These are phyloP conservation scores for Didymella glomerata DNA, from an alignment of 2,329 filamentous ascomycete species.

Conservation along the genomic window DNA sequence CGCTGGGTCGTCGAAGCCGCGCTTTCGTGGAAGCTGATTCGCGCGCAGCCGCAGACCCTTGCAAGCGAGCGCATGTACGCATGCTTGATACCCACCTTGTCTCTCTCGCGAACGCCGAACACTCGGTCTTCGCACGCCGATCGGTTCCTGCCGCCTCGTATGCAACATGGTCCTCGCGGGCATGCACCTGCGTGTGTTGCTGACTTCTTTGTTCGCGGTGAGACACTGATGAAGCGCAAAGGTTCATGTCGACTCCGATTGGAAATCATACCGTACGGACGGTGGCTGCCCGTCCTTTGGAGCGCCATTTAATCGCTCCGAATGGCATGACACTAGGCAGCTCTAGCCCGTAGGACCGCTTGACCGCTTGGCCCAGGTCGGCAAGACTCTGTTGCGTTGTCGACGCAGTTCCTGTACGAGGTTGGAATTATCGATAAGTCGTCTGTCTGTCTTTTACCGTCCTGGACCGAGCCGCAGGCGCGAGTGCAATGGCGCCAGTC, in stretches of 20 bases:
- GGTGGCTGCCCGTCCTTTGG: not conserved
- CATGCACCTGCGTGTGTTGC: not conserved
- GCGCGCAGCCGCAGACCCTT: conserved; percentile 13
- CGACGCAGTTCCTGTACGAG: conserved; percentile 14
- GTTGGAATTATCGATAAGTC: conserved; percentile 12
- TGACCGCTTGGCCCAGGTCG: conserved; percentile 10
- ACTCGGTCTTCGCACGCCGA: conserved; percentile 7
- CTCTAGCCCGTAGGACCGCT: conserved; percentile 8
- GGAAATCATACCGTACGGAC: not conserved
- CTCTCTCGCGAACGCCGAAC: conserved; percentile 12
- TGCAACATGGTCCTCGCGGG: not conserved
- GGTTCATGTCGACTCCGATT: not conserved
- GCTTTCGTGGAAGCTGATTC: conserved; percentile 1
- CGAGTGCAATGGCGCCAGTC: conserved; percentile 8
- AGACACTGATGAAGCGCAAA: not conserved
- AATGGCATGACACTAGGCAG: conserved; percentile 6
- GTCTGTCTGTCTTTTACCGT: conserved; percentile 15
- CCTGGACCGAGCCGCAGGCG: conserved; percentile 22
- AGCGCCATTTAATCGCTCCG: conserved; percentile 15
- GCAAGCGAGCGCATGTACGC: conserved; percentile 13
- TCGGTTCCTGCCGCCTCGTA: conserved; percentile 11
- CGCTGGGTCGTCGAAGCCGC: conserved; percentile 12
- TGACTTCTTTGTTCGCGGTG: not conserved
- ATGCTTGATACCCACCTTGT: conserved; percentile 12
- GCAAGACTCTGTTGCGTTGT: conserved; percentile 20